phyloP scores from a whole-genome alignment of 1,284 basidiomycete species.

The Lentinula novae-zelandiae region DNA sequence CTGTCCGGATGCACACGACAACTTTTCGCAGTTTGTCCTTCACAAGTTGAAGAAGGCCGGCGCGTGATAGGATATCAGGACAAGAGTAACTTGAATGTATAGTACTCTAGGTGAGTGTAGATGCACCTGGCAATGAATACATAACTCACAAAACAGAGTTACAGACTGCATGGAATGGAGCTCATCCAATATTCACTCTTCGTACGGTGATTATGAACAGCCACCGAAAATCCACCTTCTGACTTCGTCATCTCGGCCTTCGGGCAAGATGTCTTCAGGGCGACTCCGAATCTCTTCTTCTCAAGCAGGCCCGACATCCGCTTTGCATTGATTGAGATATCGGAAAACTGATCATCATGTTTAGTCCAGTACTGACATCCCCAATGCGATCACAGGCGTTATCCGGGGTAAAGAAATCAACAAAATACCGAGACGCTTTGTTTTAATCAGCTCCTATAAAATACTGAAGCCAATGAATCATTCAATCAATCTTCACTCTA shows the following conservation, averaged over 20 bases:
- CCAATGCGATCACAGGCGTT: background rate
- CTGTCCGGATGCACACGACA: too few species aligned
- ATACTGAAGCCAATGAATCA: too few species aligned
- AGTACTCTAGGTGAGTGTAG: too few species aligned
- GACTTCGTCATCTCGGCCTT: background rate
- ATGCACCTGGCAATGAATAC: too few species aligned
- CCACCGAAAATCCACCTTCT: background rate
- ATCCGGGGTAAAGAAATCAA: background rate
- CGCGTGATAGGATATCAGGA: background rate
- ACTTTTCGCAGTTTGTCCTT: too few species aligned
- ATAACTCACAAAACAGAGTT: background rate
- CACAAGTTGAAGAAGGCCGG: background rate
- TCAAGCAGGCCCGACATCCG: background rate
- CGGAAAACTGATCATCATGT: background rate
- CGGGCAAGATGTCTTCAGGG: background rate
- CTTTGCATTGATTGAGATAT: background rate
- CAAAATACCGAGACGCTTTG: too few species aligned
- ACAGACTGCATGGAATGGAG: background rate
- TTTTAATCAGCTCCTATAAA: too few species aligned
- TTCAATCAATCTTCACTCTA: too few species aligned
- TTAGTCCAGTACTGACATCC: too few species aligned
- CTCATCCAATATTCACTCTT: background rate
- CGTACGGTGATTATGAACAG: background rate
- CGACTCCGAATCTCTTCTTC: background rate
- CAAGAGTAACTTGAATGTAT: too few species aligned